Evolutionary conservation across 371 early-diverging fungal genomes (phyloP).

Genomic region (Apophysomyces trapeziformis): DNA sequence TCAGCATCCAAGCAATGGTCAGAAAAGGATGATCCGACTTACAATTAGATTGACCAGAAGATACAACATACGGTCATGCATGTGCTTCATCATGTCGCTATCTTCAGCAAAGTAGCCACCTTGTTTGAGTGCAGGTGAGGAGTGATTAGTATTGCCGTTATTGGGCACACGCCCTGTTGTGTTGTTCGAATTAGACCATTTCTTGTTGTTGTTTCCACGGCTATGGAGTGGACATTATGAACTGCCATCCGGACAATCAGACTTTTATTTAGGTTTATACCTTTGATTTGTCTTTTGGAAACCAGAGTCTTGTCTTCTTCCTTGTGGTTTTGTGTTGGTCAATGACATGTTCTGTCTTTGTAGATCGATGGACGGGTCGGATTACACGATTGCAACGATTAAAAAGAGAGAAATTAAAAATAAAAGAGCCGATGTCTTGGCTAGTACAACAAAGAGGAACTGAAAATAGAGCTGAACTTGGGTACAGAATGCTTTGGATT

Average conservation of each 20-base stretch:
- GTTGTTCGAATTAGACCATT: conserved; percentile 29
- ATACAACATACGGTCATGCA: conserved; percentile 80
- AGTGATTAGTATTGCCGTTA: conserved; percentile 17
- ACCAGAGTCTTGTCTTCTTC: conserved; percentile 39
- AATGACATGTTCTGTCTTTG: conserved; percentile 20
- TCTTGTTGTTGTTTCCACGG: conserved; percentile 39
- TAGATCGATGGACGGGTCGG: background rate
- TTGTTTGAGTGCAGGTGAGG: conserved; percentile 6
- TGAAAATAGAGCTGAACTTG: background rate
- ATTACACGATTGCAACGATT: conserved; percentile 2
- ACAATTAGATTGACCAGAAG: conserved; percentile 75
- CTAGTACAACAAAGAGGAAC: too few relatives aligned
- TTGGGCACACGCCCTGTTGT: conserved; percentile 13
- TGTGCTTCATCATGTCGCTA: conserved; percentile 41
- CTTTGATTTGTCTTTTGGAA: conserved; percentile 29
- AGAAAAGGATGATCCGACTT: conserved; percentile 26
- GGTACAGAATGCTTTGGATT: background rate
- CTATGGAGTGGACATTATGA: conserved; percentile 17
- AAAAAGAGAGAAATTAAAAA: background rate
- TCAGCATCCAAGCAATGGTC: too few relatives aligned
- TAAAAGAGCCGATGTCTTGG: background rate
- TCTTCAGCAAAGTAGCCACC: conserved; percentile 25
- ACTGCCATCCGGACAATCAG: background rate
- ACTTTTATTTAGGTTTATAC: conserved; percentile 8
- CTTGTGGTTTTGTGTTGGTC: conserved; percentile 35